Base-by-base conservation (phyloP, 1,284 basidiomycete species). In the Cryptococcus amylolentus region DNA sequence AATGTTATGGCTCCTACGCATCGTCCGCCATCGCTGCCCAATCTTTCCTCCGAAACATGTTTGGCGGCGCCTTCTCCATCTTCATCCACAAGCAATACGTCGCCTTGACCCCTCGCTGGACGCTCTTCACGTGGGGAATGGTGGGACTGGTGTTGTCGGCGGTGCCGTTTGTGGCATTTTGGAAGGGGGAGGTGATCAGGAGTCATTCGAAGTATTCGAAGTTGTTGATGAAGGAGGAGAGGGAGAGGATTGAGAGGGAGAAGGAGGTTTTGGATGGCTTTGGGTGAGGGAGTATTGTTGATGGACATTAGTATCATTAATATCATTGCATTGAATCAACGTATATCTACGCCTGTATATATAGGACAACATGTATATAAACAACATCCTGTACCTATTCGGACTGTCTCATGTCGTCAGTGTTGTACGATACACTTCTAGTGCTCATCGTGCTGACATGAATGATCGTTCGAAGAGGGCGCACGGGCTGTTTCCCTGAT, bases 121-220 rank as follows among this genome's bases (percentile, higher is more conserved):
- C 56, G 8, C 48, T 55, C 4, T 61, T 63, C 54, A 50, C 59
- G 5, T 62, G 61, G 50, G 63, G 60, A 20, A 59, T 61, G 27
- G 51, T 66, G 6, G 62, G 60, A 4, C 41, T 56, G 16, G 20
- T 65, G n/a, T 62, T 76, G 2, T 64, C 72, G 1, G 51, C 66
- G 2, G 67, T 76, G 10, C 75, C 75, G 2, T 75, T 75, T 44
- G 57, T 71, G 1, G 71, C 70, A 4, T 73, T 69, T 58, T 61
- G 60, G 26, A 67, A 67, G 37, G 76, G 71, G 1, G 73, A 74
- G 0, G 43, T 59, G 46, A 74, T 78, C 41, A 58, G 76, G 16
- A 59, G 64, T 5, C 56, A 59, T 37, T 68, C 65, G 13, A 65
- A 59, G 48, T 76, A 72, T 59, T 68, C 66, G 16, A 67, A 69